Conservation (phyloP, 1,139 yeast species). For the Wickerhamomyces sp. region DNA sequence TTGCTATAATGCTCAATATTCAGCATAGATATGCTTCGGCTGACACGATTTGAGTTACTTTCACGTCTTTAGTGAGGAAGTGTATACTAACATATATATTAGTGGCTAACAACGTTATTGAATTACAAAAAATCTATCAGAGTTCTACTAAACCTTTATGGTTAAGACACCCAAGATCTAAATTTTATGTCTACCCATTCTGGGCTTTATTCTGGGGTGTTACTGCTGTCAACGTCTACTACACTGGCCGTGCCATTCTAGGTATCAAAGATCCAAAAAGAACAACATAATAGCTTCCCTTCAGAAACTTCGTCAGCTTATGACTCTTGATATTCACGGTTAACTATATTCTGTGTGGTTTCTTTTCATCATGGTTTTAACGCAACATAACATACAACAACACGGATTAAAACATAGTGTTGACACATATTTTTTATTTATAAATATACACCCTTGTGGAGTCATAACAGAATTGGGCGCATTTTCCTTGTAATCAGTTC, state of each 20-base stretch:
- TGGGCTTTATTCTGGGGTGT: conserved; percentile 78
- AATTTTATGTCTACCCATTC: conserved; percentile 81
- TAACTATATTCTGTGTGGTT: background rate
- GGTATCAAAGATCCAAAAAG: conserved; percentile 53
- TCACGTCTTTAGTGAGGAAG: background rate
- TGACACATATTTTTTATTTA: too few relatives aligned
- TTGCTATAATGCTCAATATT: too few relatives aligned
- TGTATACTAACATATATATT: conserved; percentile 1
- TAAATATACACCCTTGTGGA: too few relatives aligned
- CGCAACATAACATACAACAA: too few relatives aligned
- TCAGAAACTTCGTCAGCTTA: background rate
- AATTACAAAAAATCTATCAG: conserved; percentile 74
- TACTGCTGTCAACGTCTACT: conserved; percentile 65
- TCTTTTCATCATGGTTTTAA: too few relatives aligned
- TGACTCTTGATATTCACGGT: background rate
- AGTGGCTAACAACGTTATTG: conserved; percentile 62
- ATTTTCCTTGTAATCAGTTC: background rate
- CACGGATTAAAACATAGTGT: too few relatives aligned
- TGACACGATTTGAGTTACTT: background rate
- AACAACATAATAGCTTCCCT: conserved; percentile 2
- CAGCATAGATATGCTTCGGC: background rate
- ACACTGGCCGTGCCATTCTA: conserved; percentile 72
- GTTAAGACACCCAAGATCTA: conserved; percentile 78
- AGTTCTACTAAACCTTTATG: conserved; percentile 66
- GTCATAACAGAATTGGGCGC: too few relatives aligned